Base-by-base conservation (phyloP, 108 stramenopile species). In the Cyclotella cryptica region DNA sequence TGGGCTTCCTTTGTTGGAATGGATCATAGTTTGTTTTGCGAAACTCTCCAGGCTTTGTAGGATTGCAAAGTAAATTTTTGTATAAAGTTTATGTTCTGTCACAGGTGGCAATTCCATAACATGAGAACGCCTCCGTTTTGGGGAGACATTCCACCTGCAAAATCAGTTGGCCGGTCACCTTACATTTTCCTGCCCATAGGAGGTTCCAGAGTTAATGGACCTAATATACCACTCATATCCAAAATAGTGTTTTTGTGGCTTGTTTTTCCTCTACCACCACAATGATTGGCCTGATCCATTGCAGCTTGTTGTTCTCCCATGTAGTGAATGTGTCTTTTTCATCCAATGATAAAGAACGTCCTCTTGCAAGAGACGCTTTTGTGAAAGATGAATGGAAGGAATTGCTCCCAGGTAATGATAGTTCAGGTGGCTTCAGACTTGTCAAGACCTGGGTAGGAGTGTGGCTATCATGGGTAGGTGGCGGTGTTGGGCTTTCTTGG, bases 231-330 rank as follows among this genome's bases (percentile, higher is more conserved):
- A 57, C 86, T 77, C 83, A 95, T 91, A 61, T 95, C 94, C 10
- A 89, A 93, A 68, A 86, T 86, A 8, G 90, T 92, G 72, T 92
- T 95, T 72, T 92, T 92, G 29, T 91, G 65, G 55, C 62, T 69
- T 12, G 87, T 81, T 40, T 85, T 87, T 26, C 92, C 92, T 41
- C 93, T 86, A 27, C 93, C 93, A 29, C 92, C 90, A 55, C 90
- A 82, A 13, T 77, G 80, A 47, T 86, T 90, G 1, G 92, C 90
- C 47, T 86, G 81, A 53, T 95, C 93, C 51, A 95, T 85, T n/a
- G 85, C 60, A 35, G 72, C 66, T 29, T 83, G 83, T 76, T 91
- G 90, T 30, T 90, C 78, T 24, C 83, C 82, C 49, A 82, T 66
- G 30, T 29, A 12, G 60, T 30, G 22, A 29, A 66, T 69, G 66